These are phyloP conservation scores for Phytopythium montanum DNA, from an alignment of 352 stramenopile genomes.

Conservation along the genomic window DNA sequence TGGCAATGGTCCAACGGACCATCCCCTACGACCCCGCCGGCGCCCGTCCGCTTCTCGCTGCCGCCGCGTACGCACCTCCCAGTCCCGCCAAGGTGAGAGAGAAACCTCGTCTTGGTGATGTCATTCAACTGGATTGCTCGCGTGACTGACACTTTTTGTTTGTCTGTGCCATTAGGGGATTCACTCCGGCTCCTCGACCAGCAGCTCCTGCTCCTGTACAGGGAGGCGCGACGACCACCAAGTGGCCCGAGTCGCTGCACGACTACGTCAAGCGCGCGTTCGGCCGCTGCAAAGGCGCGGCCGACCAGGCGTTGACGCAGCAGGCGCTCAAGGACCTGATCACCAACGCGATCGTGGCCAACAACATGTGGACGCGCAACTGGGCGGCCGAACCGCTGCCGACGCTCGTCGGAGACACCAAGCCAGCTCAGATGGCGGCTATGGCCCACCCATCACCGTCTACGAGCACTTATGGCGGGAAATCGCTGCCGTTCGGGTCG, in stretches of 20 bases:
- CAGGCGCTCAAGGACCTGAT: constrained; percentile 80
- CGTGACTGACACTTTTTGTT: neutral
- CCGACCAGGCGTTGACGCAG: constrained; percentile 77
- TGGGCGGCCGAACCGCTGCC: constrained; percentile 75
- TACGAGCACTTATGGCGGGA: constrained; percentile 4
- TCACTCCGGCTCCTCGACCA: constrained; percentile 13
- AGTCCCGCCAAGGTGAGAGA: constrained; percentile 1
- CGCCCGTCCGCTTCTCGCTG: constrained; percentile 51
- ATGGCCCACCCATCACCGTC: constrained; percentile 4
- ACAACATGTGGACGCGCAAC: constrained; percentile 84
- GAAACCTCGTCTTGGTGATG: neutral
- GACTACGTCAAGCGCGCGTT: constrained; percentile 88
- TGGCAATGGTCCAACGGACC: constrained; percentile 73
- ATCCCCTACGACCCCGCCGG: constrained; percentile 17
- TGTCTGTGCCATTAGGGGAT: constrained; percentile 6
- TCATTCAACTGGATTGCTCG: no score
- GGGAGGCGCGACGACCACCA: constrained; percentile 28
- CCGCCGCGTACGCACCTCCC: constrained; percentile 8
- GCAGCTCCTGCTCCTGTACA: constrained; percentile 14
- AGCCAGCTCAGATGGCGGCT: constrained; percentile 15
- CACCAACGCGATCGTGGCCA: constrained; percentile 80
- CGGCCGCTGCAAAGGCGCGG: constrained; percentile 62
- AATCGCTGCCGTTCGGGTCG: constrained; percentile 7
- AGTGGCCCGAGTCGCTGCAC: constrained; percentile 82
- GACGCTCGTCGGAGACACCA: constrained; percentile 50